These are phyloP conservation scores for Debaryomycetaceae sp. DNA, from an alignment of 1,139 yeast genomes.

Conservation along the genomic window DNA sequence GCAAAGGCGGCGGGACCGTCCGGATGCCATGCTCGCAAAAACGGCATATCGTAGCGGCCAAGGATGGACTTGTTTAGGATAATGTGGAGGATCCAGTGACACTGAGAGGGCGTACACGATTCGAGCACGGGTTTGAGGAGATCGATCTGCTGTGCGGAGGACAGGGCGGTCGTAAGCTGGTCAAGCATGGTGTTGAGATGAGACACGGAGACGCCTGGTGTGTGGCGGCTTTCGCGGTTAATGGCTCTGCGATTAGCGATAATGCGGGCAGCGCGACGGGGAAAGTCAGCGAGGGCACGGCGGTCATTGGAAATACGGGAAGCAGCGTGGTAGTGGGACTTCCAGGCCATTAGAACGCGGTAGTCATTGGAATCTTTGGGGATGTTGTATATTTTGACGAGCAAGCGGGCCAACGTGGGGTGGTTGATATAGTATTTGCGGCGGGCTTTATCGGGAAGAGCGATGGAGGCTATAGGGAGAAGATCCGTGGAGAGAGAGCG, in stretches of 20 bases:
- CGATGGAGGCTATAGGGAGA: conserved; percentile 53
- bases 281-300: conserved; percentile 29
- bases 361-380: conserved; percentile 27
- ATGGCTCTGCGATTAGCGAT: conserved; percentile 31
- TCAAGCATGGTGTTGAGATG: conserved; percentile 27
- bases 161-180: conserved; percentile 25
- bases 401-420: conserved; percentile 32
- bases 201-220: not conserved
- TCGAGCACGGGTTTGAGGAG: conserved; percentile 41
- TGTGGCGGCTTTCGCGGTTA: no score
- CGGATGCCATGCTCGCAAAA: conserved; percentile 68
- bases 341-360: conserved; percentile 28
- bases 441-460: conserved; percentile 51
- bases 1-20: conserved; percentile 59
- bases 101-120: conserved; percentile 51
- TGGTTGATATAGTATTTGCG: conserved; percentile 47
- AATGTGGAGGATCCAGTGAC: conserved; percentile 61
- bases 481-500: conserved; percentile 56
- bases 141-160: conserved; percentile 23
- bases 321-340: conserved; percentile 21
- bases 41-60: conserved; percentile 49
- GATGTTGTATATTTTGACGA: conserved; percentile 24
- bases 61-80: conserved; percentile 49
- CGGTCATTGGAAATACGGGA: conserved; percentile 17
- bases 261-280: conserved; percentile 21